Conservation (phyloP, 2,329 filamentous ascomycete species). For the Talaromyces albobiverticillius region DNA sequence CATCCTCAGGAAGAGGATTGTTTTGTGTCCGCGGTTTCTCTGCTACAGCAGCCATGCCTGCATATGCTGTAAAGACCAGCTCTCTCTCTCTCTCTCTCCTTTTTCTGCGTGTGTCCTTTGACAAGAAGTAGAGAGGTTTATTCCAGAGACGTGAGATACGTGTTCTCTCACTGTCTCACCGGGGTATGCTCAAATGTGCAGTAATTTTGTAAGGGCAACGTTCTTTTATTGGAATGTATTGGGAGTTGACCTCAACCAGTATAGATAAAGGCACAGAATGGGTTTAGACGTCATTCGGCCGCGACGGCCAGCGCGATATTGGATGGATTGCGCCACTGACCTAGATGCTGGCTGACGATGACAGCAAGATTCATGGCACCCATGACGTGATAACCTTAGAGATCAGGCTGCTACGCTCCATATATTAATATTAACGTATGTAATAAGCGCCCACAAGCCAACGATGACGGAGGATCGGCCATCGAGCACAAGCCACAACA, state of each 20-base stretch:
- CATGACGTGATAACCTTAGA: neutral
- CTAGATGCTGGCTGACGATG: neutral
- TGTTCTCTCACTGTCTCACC: neutral
- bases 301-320: no score
- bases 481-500: no score
- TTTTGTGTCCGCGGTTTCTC: conserved; percentile 7
- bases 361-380: neutral
- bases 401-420: no score
- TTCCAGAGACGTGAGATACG: neutral
- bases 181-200: neutral
- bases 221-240: neutral
- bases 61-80: neutral
- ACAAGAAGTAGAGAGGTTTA: neutral
- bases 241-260: neutral
- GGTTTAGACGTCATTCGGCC: neutral
- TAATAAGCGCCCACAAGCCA: no score
- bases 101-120: neutral
- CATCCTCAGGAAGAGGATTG: conserved; percentile 4
- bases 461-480: no score
- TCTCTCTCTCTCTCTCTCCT: neutral
- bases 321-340: neutral
- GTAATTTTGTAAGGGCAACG: neutral
- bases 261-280: neutral
- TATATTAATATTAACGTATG: no score
- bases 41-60: conserved; percentile 8